A percentile compares a stretch with the other conserved stretches of the same genome.
Evolutionary conservation across 2,329 filamentous ascomycete genomes (phyloP).

Genomic region (Stachybotrys chlorohalonatus): DNA sequence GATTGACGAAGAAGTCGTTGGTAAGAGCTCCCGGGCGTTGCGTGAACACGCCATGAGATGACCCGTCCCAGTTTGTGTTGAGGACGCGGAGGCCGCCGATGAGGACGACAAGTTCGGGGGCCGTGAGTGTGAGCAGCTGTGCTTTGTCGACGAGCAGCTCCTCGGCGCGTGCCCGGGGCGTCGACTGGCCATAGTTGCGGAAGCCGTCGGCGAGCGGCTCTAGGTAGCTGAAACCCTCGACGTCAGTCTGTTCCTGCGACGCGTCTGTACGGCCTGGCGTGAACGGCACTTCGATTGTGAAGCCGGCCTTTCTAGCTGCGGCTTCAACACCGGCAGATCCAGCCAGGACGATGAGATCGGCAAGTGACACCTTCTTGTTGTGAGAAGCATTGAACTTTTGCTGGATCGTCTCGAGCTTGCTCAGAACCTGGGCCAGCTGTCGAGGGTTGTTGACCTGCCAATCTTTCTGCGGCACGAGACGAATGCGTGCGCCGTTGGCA

Average conservation of each 20-base stretch:
- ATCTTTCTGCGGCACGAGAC: conserved; percentile 60
- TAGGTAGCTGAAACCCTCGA: conserved; percentile 52
- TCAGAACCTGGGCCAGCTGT: conserved; percentile 53
- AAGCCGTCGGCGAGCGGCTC: conserved; percentile 67
- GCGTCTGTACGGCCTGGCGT: conserved; percentile 65
- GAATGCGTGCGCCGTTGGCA: conserved; percentile 71
- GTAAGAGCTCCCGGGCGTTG: conserved; percentile 57
- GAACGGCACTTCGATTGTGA: conserved; percentile 54
- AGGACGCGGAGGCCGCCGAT: conserved; percentile 64
- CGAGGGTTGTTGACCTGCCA: conserved; percentile 69
- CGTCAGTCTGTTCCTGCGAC: conserved; percentile 62
- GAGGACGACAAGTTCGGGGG: conserved; percentile 62
- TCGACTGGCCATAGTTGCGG: conserved; percentile 66
- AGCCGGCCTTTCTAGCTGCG: conserved; percentile 42
- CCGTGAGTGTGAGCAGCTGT: conserved; percentile 60
- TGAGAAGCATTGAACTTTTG: conserved; percentile 60
- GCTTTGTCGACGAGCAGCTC: conserved; percentile 65
- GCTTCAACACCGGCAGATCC: conserved; percentile 64
- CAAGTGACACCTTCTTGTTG: conserved; percentile 66
- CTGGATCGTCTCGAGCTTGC: conserved; percentile 55
- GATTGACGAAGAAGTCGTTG: conserved; percentile 77
- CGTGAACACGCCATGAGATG: conserved; percentile 59
- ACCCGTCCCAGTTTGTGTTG: conserved; percentile 63
- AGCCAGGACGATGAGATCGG: conserved; percentile 70
- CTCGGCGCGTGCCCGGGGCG: conserved; percentile 53